phyloP scores from a whole-genome alignment of 202 grass and related monocot genomes.

The Thinopyrum obtusiflorum region DNA sequence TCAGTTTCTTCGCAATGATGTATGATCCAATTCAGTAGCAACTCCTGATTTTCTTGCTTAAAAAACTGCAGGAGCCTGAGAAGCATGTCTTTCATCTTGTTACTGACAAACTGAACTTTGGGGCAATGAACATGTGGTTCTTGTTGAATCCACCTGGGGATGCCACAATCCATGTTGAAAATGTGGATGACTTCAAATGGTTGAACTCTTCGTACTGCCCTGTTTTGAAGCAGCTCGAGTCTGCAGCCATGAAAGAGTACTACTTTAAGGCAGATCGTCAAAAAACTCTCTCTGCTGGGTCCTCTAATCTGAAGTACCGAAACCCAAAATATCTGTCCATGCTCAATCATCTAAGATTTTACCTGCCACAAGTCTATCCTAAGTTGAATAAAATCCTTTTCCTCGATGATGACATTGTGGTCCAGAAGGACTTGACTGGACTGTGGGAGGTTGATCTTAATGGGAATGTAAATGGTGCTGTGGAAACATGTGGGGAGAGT shows the following conservation, averaged over 20 bases:
- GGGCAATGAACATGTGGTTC: constrained; percentile 53
- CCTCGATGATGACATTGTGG: constrained; percentile 73
- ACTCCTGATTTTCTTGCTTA: background rate
- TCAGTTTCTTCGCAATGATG: background rate
- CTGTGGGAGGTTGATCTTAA: constrained; percentile 66
- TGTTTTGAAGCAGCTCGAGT: constrained; percentile 45
- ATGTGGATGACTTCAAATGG: constrained; percentile 55
- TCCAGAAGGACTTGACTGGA: constrained; percentile 63
- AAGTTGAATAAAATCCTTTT: constrained; percentile 72
- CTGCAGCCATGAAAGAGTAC: constrained; percentile 43
- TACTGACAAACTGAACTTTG: constrained; percentile 27
- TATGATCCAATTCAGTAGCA: background rate
- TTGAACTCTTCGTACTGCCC: constrained; percentile 49
- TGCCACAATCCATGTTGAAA: constrained; percentile 48
- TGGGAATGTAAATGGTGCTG: constrained; percentile 74
- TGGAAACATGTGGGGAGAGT: constrained; percentile 67
- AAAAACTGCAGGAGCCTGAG: constrained; percentile 21
- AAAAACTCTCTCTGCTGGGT: constrained; percentile 33
- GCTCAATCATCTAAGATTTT: constrained; percentile 50
- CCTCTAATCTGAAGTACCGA: constrained; percentile 44
- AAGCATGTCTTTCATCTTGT: constrained; percentile 30
- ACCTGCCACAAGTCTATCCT: constrained; percentile 61
- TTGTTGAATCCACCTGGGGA: constrained; percentile 46
- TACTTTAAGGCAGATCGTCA: constrained; percentile 47
- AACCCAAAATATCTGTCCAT: constrained; percentile 44